A percentile compares a stretch with the other conserved stretches of the same genome.
These are phyloP conservation scores for Logfia minima DNA, from an alignment of 129 eudicot species.

Conservation along the genomic window DNA sequence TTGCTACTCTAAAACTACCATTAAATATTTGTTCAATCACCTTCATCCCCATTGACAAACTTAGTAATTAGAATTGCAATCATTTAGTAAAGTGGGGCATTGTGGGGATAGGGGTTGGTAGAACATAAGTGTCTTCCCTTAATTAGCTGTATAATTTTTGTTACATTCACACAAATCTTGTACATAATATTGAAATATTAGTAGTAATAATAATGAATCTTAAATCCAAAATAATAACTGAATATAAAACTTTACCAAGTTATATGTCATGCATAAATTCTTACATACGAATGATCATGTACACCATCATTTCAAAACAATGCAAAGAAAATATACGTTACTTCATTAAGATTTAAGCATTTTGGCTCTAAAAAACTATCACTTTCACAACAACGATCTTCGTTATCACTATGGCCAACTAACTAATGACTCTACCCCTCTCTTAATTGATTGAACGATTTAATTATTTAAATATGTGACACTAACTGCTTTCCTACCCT, in stretches of 20 bases:
- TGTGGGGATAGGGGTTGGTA: constrained; percentile 32
- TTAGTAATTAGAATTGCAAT: not conserved
- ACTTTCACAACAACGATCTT: not conserved
- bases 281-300: not conserved
- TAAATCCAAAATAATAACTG: not conserved
- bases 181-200: not conserved
- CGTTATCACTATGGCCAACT: not conserved
- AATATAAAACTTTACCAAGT: not conserved
- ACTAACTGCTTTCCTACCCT: constrained; percentile 8
- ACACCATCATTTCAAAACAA: too few species aligned
- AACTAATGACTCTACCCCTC: not conserved
- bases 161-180: constrained; percentile 4
- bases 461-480: constrained; percentile 12
- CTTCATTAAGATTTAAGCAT: not conserved
- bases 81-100: constrained; percentile 31
- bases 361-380: not conserved
- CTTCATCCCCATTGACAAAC: constrained; percentile 14
- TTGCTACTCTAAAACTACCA: too few species aligned
- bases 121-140: constrained; percentile 24
- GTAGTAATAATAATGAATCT: too few species aligned
- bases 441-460: constrained; percentile 7
- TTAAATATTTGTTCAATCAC: not conserved
- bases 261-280: not conserved
- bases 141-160: not conserved
- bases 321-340: not conserved